Base-by-base conservation (phyloP, 257 asterid species). In the Gentiana macrophylla region DNA sequence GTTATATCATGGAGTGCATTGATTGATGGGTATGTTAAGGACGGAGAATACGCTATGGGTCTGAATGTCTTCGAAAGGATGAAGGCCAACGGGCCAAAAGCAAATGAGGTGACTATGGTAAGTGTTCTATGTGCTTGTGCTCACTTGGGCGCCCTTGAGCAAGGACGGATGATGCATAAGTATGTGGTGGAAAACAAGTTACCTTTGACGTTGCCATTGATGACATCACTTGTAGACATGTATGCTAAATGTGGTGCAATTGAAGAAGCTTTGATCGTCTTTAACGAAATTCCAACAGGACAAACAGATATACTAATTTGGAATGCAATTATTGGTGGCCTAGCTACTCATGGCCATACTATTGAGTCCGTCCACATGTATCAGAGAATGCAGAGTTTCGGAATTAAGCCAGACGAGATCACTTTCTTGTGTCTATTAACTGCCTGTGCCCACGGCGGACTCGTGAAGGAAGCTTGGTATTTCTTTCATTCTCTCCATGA, bases 1-100 rank as follows among this genome's bases (percentile, higher is more conserved):
- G 85, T 86, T 4, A 79, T 86, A 52, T 86, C 95, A 8, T 86
- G 95, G 95, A 86, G 93, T 35, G 80, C 86, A 3, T 65, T 86
- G 67, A 67, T 83, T 32, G 95, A 80, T 65, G 93, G 93, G 43
- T 80, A 83, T 47, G 93, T 83, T 56, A 86, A 86, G 77, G 72
- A 55, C 13, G 85, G 84, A 3, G 55, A 71, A 33, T 60, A 72
- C 50, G 7, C 9, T 2, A 80, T 76, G 53, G 95, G 85, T 11
- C 57, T 80, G 69, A 67, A 37, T 0, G 60, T 80, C 50, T 86
- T 80, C 32, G 62, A 53, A 46, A 59, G 43, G 50, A 86, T 83
- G 94, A 67, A 32, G 57, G 59, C 1, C 4, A 63, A 45, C n/a
- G 84, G 80, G 11, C 67, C 69, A 0, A 65, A 61, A 49, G 77